Conservation (phyloP, 2,329 filamentous ascomycete genomes). For the Aspergillus terreus region DNA sequence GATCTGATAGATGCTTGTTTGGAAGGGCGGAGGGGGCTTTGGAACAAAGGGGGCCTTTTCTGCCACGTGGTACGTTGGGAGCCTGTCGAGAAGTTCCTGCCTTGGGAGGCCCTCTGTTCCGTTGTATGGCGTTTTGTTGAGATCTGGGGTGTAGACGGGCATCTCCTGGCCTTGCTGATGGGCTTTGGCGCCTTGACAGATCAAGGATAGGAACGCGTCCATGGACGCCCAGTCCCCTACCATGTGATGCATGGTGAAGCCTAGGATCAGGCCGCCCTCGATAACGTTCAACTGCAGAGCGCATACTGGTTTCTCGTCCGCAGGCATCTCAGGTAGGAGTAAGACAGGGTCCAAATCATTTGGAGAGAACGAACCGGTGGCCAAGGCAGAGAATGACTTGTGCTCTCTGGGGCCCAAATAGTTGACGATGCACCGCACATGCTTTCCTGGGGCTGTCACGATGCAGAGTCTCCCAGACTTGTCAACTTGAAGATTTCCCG, state of each 20-base stretch:
- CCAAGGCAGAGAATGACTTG: constrained; percentile 11
- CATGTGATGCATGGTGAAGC: constrained; percentile 17
- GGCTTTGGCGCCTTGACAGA: constrained; percentile 19
- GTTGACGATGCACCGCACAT: constrained; percentile 7
- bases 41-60: constrained; percentile 12
- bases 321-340: constrained; percentile 11
- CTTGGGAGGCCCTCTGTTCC: constrained; percentile 1
- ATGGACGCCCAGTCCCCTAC: constrained; percentile 22
- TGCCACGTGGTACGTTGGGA: constrained; percentile 13
- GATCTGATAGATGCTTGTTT: constrained; percentile 15
- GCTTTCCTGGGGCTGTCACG: constrained; percentile 2
- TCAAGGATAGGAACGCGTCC: constrained; percentile 17
- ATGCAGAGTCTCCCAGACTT: constrained; percentile 14
- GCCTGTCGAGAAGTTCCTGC: constrained; percentile 9
- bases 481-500: constrained; percentile 14
- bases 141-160: constrained; percentile 15
- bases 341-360: constrained; percentile 7
- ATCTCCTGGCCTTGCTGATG: constrained; percentile 10
- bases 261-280: constrained; percentile 17
- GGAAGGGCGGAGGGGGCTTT: constrained; percentile 4
- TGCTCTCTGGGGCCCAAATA: constrained; percentile 9
- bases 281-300: constrained; percentile 20
- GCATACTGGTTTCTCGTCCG: constrained; percentile 12
- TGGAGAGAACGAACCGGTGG: constrained; percentile 10
- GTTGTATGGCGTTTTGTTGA: constrained; percentile 19